Conservation (phyloP, 345 rosid genomes). For the Hevea brasiliensis region DNA sequence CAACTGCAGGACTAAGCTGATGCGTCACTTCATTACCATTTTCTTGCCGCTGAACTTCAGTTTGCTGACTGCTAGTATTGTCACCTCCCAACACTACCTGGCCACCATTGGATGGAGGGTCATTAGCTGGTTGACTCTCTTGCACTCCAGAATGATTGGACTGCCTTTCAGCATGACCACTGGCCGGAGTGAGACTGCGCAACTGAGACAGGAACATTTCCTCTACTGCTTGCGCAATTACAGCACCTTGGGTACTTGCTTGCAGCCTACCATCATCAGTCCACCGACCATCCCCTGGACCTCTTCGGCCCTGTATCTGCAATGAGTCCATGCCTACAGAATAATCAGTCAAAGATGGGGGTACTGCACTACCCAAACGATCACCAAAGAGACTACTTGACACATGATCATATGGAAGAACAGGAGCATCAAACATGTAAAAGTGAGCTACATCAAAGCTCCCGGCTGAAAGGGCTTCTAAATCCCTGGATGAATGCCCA, state of each 20-base stretch:
- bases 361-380: slow-evolving; percentile 62
- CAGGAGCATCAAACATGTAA: slow-evolving; percentile 94
- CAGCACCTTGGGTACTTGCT: slow-evolving; percentile 70
- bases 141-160: slow-evolving; percentile 54
- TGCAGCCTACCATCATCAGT: slow-evolving; percentile 96
- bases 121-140: slow-evolving; percentile 55
- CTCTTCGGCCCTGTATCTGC: slow-evolving; percentile 67
- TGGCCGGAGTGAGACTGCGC: slow-evolving; percentile 46
- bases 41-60: slow-evolving; percentile 52
- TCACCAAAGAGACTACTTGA: slow-evolving; percentile 64
- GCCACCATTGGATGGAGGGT: slow-evolving; percentile 42
- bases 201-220: slow-evolving; percentile 76
- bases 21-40: slow-evolving; percentile 40
- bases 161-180: slow-evolving; percentile 57
- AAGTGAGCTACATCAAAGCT: slow-evolving; percentile 77
- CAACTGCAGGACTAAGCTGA: slow-evolving; percentile 40
- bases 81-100: slow-evolving; percentile 45
- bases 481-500: slow-evolving; percentile 69
- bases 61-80: slow-evolving; percentile 44
- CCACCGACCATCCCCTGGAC: slow-evolving; percentile 86
- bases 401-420: slow-evolving; percentile 71
- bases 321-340: slow-evolving; percentile 73
- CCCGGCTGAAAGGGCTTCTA: slow-evolving; percentile 66
- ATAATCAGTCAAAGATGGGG: slow-evolving; percentile 80
- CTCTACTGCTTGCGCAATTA: slow-evolving; percentile 85